Evolutionary conservation across 768 basidiomycete species (phyloP).

Genomic region (Mrakia blollopis): DNA sequence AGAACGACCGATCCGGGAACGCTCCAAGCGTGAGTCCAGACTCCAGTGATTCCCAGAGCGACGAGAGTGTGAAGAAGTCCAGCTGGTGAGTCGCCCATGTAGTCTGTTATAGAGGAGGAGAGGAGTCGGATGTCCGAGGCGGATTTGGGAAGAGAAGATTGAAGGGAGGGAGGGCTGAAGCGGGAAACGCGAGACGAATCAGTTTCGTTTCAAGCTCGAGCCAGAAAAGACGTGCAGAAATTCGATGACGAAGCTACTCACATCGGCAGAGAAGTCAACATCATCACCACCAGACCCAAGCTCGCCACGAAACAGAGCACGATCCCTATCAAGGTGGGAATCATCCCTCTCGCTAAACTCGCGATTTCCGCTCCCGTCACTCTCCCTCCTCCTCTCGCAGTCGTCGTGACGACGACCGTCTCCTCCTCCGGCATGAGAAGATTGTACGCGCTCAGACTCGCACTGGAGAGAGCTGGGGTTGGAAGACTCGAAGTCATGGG

Average conservation of each 20-base stretch:
- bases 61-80: conserved; percentile 62
- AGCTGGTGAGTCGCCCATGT: conserved; percentile 18
- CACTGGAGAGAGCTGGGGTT: conserved; percentile 26
- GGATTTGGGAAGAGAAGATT: conserved; percentile 20
- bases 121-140: conserved; percentile 28
- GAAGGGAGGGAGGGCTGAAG: conserved; percentile 22
- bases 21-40: conserved; percentile 98
- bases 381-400: conserved; percentile 10
- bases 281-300: conserved; percentile 13
- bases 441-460: neutral
- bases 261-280: conserved; percentile 30
- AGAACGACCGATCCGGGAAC: conserved; percentile 89
- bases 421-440: neutral
- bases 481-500: conserved; percentile 13
- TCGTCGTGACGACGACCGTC: conserved; percentile 22
- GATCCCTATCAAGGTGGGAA: conserved; percentile 29
- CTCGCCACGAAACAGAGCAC: conserved; percentile 24
- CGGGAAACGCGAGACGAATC: neutral
- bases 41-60: conserved; percentile 73
- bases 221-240: neutral
- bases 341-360: conserved; percentile 23
- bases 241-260: neutral
- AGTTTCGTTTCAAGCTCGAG: neutral
- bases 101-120: conserved; percentile 24
- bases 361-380: conserved; percentile 23